Base-by-base conservation (phyloP, 2,329 filamentous ascomycete species). In the Arthroderma sp. region DNA sequence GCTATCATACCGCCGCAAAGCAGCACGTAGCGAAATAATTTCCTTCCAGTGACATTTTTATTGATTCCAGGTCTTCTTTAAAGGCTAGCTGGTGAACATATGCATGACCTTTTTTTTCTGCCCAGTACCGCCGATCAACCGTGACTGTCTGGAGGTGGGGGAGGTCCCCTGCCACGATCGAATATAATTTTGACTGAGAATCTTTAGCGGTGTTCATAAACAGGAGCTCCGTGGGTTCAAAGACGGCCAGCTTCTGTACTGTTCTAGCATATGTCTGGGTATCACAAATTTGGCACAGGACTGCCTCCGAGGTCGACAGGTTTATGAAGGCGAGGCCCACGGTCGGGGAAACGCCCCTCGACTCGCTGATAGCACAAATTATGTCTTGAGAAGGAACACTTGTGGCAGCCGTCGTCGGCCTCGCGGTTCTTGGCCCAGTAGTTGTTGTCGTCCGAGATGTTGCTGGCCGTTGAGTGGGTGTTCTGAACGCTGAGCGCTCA, bases 251-350 rank as follows among this genome's bases (percentile, higher is more conserved):
- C 59, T 95, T 94, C 62, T 94, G 85, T 29, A 94, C 71, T 0
- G 87, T 94, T 57, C 81, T 81, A 46, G 87, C 80, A 59, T 94
- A 96, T 31, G 87, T 93, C 59, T 94, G 87, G 46, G 81, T 93
- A 61, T 96, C 89, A 57, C 83, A 87, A 51, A 96, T 89, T 57
- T 95, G 86, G 57, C 85, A 93, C 34, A 96, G 72, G 29, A 87
- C 78, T 10, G 79, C 84, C 63, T 94, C 86, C 34, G 83, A 84
- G 2, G 85, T 88, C 36, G 85, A 81, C 3, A 93, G 71, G 56
- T 96, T 93, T 57, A 95, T 71, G 57, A 95, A 88, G 2, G 86
- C 85, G 36, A 94, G 70, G 1, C 89, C 88, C 1, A 96, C 81
- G 0, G 80, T 83, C 0, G 87, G 86, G 22, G 84, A 81, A 4